Evolutionary conservation across 208 protist genomes (phyloP).

Genomic region (Naegleria lovaniensis): DNA sequence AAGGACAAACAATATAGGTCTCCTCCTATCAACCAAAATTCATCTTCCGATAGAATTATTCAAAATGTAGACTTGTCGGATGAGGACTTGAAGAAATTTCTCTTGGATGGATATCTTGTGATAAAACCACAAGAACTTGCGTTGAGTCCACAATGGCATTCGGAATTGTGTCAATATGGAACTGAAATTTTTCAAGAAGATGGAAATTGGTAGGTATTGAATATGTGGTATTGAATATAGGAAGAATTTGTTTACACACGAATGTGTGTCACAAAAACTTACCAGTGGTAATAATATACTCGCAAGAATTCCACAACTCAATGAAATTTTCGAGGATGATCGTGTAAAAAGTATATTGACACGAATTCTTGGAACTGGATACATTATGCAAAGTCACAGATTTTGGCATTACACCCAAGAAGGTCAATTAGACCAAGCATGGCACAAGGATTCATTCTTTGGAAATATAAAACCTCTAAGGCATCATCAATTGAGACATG

Average conservation of each 20-base stretch:
- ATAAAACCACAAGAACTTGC: not conserved
- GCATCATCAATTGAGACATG: not conserved
- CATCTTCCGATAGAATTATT: too few relatives aligned
- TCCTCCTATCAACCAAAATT: too few relatives aligned
- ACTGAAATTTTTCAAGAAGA: not conserved
- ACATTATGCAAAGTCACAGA: not conserved
- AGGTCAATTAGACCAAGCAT: not conserved
- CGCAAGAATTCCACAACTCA: not conserved
- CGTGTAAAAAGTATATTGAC: not conserved
- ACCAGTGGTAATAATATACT: constrained; percentile 14
- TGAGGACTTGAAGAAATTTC: not conserved
- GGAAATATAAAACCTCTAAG: not conserved
- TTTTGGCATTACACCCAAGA: not conserved
- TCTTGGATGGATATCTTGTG: not conserved
- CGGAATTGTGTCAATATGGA: not conserved
- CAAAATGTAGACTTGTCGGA: not conserved
- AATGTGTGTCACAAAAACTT: not conserved
- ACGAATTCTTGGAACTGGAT: not conserved
- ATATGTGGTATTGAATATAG: too few relatives aligned
- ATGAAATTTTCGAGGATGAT: not conserved
- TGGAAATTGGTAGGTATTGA: not conserved
- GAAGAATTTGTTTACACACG: not conserved
- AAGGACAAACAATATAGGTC: too few relatives aligned
- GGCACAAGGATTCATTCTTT: constrained; percentile 24
- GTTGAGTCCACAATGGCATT: not conserved